A percentile compares a stretch with the other conserved stretches of the same genome.
Evolutionary conservation across 768 basidiomycete genomes (phyloP).

Genomic region (Leccinum obscurum): DNA sequence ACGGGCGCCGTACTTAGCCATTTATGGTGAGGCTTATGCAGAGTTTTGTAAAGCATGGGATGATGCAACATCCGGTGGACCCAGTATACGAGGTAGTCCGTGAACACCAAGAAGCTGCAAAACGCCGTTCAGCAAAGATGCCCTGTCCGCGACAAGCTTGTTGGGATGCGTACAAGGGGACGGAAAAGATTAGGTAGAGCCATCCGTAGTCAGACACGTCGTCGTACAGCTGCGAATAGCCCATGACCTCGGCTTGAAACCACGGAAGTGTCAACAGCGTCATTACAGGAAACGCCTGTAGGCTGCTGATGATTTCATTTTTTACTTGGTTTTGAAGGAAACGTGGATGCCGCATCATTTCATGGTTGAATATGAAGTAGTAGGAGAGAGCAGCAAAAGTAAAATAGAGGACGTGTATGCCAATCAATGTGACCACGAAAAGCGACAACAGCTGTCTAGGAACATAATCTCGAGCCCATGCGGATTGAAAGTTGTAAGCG

Average conservation of each 20-base stretch:
- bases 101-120: conserved; percentile 74
- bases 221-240: conserved; percentile 78
- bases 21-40: conserved; percentile 99
- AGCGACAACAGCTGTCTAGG: conserved; percentile 79
- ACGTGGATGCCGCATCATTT: conserved; percentile 92
- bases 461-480: conserved; percentile 84
- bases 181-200: conserved; percentile 64
- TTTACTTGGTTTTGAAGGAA: conserved; percentile 88
- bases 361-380: conserved; percentile 86
- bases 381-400: conserved; percentile 85
- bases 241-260: conserved; percentile 91
- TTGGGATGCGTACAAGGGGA: conserved; percentile 56
- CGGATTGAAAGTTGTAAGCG: conserved; percentile 48
- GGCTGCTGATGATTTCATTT: conserved; percentile 72
- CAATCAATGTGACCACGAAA: conserved; percentile 67
- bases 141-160: background rate
- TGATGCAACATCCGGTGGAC: conserved; percentile 89
- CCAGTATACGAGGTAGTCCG: conserved; percentile 96
- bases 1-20: conserved; percentile 75
- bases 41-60: conserved; percentile 80
- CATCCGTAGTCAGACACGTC: conserved; percentile 79
- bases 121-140: conserved; percentile 1
- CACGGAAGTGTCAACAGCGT: conserved; percentile 85
- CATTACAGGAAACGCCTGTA: conserved; percentile 83
- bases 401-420: conserved; percentile 87